Percentiles rank a stretch among this genome's conserved stretches.
phyloP scores from a whole-genome alignment of 2,329 filamentous ascomycete genomes.

The Ophiognomonia clavigignenti-juglandacearum region DNA sequence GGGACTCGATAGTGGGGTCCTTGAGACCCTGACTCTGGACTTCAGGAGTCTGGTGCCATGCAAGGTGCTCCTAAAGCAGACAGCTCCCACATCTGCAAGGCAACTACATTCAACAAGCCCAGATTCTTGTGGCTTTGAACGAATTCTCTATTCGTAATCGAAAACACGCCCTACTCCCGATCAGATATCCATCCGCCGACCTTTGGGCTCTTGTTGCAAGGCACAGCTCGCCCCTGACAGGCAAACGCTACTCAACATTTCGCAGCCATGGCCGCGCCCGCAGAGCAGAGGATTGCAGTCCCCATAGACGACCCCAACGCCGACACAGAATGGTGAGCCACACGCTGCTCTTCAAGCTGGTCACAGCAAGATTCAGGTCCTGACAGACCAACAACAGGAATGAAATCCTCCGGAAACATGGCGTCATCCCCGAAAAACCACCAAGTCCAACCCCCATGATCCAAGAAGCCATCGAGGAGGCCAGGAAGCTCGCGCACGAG shows the following conservation, averaged over 20 bases:
- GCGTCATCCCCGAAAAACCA: constrained; percentile 95
- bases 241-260: neutral
- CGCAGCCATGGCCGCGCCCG: constrained; percentile 54
- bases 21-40: no score
- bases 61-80: no score
- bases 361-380: neutral
- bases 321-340: constrained; percentile 85
- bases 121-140: no score
- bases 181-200: neutral
- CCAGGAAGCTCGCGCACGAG: constrained; percentile 77
- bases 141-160: neutral
- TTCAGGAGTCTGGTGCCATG: no score
- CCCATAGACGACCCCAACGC: constrained; percentile 93
- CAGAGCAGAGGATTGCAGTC: constrained; percentile 65
- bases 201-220: neutral
- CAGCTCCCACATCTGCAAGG: no score
- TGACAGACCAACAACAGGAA: constrained; percentile 60
- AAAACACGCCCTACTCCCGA: neutral
- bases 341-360: constrained; percentile 1
- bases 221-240: no score
- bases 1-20: no score
- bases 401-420: constrained; percentile 94
- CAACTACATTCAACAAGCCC: no score
- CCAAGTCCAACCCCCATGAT: constrained; percentile 94
- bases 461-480: constrained; percentile 86